Base-by-base conservation (phyloP, 1,139 yeast genomes). In the Eremothecium sinecaudum region DNA sequence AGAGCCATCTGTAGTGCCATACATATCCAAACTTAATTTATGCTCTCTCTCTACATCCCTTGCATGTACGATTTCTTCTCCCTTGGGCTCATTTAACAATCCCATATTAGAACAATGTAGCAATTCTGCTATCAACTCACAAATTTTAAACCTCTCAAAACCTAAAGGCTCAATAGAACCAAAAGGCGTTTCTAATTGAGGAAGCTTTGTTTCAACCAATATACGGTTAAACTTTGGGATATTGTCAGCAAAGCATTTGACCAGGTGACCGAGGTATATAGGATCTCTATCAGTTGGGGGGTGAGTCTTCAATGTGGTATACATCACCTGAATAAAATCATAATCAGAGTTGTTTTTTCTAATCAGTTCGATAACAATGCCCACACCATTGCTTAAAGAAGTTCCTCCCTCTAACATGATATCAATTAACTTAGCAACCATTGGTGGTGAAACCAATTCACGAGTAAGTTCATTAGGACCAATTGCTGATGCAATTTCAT, bases 91-190 rank as follows among this genome's bases (percentile, higher is more conserved):
- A 55, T 90, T 90, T 37, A 90, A 66, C 32, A 92, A 64, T 1
- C 90, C 90, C 94, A 92, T 92, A 60, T 90, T 92, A 14, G 96
- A 84, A 53, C 99, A 90, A 61, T 90, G 99, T 37, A 90, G 67
- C 36, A 90, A 68, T 56, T 90, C 99, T 0, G 98, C 98, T 37
- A 90, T 76, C 38, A 90, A 70, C 61, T 90, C 99, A 61, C 98
- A 90, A 33, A 90, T 80, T 54, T 90, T 84, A 62, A 92, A 92
- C 47, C 98, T 68, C 60, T 90, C 98, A 60, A 90, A 87, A 1
- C 98, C 98, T 26, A 90, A 66, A 0, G 98, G 98, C 61, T 87
- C 94, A 41, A 79, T 76, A 22, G 60, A 58, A 14, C 86, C 86
- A 53, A 78, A 76, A 9, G 86, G 79, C 4, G 95, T 83, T 41